Percentiles rank a stretch among this genome's conserved stretches.
phyloP scores from a whole-genome alignment of 2,329 filamentous ascomycete species.

The Exserohilum rostratum region DNA sequence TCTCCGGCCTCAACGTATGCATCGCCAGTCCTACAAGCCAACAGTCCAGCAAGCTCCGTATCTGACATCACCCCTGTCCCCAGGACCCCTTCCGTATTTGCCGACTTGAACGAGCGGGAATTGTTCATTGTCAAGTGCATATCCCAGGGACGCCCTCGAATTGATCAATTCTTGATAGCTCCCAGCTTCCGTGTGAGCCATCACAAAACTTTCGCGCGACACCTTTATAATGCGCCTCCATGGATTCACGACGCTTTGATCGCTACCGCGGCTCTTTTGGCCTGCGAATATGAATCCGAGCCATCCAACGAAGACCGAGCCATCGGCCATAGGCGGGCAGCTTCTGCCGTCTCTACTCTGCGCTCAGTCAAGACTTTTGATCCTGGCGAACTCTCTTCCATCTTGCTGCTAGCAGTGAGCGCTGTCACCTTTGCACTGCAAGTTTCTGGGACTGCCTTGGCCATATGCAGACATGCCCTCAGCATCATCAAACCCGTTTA shows the following conservation, averaged over 20 bases:
- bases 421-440: slow-evolving; percentile 10
- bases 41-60: background rate
- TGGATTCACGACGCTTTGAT: slow-evolving; percentile 9
- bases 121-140: slow-evolving; percentile 6
- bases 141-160: slow-evolving; percentile 5
- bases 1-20: background rate
- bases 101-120: slow-evolving; percentile 7
- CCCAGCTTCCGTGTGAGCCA: slow-evolving; percentile 9
- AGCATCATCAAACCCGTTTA: slow-evolving; percentile 6
- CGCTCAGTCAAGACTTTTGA: slow-evolving; percentile 1
- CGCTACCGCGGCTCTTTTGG: slow-evolving; percentile 8
- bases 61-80: background rate
- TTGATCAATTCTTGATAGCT: slow-evolving; percentile 9
- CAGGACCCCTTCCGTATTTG: slow-evolving; percentile 1
- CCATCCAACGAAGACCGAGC: background rate
- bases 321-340: slow-evolving; percentile 8
- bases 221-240: slow-evolving; percentile 3
- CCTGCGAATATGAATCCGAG: slow-evolving; percentile 6
- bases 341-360: slow-evolving; percentile 5
- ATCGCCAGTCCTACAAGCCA: background rate
- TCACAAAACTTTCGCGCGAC: slow-evolving; percentile 9
- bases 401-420: slow-evolving; percentile 8
- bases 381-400: background rate
- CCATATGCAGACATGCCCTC: slow-evolving; percentile 6
- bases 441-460: slow-evolving; percentile 3